A percentile compares a stretch with the other conserved stretches of the same genome.
These are phyloP conservation scores for Rhytidhysteron rufulum DNA, from an alignment of 2,329 filamentous ascomycete species.

Conservation along the genomic window DNA sequence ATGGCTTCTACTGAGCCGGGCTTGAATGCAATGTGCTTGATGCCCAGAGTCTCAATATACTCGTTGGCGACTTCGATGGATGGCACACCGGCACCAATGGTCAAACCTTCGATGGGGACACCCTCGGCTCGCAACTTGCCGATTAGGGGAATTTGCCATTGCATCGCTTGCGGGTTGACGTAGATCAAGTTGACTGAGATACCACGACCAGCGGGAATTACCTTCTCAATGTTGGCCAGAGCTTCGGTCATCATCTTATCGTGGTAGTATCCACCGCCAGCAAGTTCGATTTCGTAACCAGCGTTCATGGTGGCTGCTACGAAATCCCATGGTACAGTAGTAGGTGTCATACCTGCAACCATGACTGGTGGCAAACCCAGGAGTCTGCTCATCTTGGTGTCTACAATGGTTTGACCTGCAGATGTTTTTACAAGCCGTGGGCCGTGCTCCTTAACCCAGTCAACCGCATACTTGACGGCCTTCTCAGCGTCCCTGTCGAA, in stretches of 20 bases:
- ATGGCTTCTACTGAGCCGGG: constrained; percentile 45
- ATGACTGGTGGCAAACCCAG: constrained; percentile 46
- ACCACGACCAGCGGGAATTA: constrained; percentile 46
- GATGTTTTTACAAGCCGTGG: constrained; percentile 90
- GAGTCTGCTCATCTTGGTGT: constrained; percentile 67
- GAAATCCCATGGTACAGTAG: constrained; percentile 47
- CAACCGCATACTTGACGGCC: constrained; percentile 88
- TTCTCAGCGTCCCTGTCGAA: constrained; percentile 96
- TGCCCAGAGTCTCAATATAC: constrained; percentile 55
- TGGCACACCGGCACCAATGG: constrained; percentile 47
- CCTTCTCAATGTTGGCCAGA: constrained; percentile 42
- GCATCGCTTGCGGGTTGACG: constrained; percentile 49
- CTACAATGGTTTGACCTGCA: constrained; percentile 82
- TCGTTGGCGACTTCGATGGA: constrained; percentile 47
- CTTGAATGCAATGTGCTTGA: constrained; percentile 48
- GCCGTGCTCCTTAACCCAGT: constrained; percentile 97
- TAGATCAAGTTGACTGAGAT: constrained; percentile 54
- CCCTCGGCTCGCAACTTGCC: constrained; percentile 45
- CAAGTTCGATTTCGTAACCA: constrained; percentile 47
- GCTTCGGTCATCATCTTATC: constrained; percentile 43
- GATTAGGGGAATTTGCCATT: constrained; percentile 51
- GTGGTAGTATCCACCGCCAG: constrained; percentile 50
- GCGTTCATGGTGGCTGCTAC: constrained; percentile 53
- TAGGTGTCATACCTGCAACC: constrained; percentile 49
- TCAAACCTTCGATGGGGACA: constrained; percentile 45